Base-by-base conservation (phyloP, 1,139 yeast genomes). In the Debaryomyces fabryi region DNA sequence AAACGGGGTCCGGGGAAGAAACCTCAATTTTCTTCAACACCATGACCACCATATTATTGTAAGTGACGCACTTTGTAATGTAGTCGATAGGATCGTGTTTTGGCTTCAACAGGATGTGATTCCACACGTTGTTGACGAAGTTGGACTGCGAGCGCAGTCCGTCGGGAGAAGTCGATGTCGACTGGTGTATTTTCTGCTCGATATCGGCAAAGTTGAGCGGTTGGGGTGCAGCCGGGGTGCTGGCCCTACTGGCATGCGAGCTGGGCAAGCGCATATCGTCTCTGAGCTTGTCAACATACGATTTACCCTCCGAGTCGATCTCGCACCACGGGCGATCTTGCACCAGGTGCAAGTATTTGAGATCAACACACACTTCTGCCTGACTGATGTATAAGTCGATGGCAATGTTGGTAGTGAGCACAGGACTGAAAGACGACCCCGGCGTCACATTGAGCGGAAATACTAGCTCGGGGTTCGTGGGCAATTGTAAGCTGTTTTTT, bases 281-380 rank as follows among this genome's bases (percentile, higher is more conserved):
- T 39, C 76, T 59, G 16, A 76, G 56, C 30, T 63, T 65, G 54
- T 76, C 81, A 12, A 75, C 69, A 50, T 74, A 72, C 7, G 78
- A 72, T 39, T 58, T 59, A 0, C 79, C 79, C 4, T 66, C 49
- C 2, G 45, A 47, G 48, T 68, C 71, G n/a, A 75, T 62, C 12
- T 69, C 67, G 35, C 71, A 56, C 81, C 81, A 76, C 1, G 80
- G 80, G 46, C 63, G 63, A 47, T 75, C 80, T 2, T 65, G 65
- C 16, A 76, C 68, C 35, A 54, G 55, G 46, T 69, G 73, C 18
- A 76, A 59, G 52, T 66, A 64, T 58, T 75, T 75, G 50, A 76
- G 55, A 52, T 76, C 81, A 1, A 76, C 56, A 50, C 80, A 75
- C 6, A 76, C 60, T 53, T 75, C 79, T 0, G 79, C 78, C 59